Conservation (phyloP, 768 basidiomycete genomes). For the Austroboletus eburneus region DNA sequence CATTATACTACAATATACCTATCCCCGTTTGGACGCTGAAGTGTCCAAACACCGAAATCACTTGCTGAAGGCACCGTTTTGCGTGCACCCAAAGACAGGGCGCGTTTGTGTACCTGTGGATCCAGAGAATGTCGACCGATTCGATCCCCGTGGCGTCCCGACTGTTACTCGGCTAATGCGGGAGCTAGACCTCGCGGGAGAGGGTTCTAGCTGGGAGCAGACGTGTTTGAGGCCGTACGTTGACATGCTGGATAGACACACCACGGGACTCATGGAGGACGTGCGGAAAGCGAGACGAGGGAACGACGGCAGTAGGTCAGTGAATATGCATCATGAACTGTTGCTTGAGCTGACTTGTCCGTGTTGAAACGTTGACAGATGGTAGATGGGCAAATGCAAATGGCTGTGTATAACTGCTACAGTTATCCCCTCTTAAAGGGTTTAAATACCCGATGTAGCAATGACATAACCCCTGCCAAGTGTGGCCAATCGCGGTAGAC, state of each 20-base stretch:
- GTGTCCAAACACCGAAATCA: constrained; percentile 98
- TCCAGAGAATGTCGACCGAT: constrained; percentile 66
- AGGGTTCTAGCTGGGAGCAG: constrained; percentile 76
- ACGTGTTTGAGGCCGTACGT: constrained; percentile 90
- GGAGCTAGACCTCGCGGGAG: constrained; percentile 61
- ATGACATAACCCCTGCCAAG: not conserved
- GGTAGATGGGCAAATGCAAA: too few relatives aligned
- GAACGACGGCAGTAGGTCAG: constrained; percentile 18
- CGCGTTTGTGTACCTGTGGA: constrained; percentile 93
- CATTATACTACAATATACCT: constrained; percentile 88
- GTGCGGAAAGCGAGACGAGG: constrained; percentile 22
- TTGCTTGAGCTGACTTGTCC: not conserved
- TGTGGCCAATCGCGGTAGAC: constrained; percentile 15
- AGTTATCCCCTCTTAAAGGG: not conserved
- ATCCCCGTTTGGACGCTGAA: constrained; percentile 94
- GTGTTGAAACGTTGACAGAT: constrained; percentile 17
- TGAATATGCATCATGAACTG: not conserved
- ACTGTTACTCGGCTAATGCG: constrained; percentile 79
- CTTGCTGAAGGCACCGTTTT: constrained; percentile 96
- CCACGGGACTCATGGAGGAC: constrained; percentile 30
- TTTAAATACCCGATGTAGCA: constrained; percentile 5
- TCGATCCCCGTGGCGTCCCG: constrained; percentile 83
- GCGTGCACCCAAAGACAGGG: constrained; percentile 94
- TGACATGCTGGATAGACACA: constrained; percentile 80
- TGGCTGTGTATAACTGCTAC: too few relatives aligned